Percentiles rank a stretch among this genome's conserved stretches.
Conservation (phyloP, 2,329 filamentous ascomycete genomes). For the Hortaea sp. region DNA sequence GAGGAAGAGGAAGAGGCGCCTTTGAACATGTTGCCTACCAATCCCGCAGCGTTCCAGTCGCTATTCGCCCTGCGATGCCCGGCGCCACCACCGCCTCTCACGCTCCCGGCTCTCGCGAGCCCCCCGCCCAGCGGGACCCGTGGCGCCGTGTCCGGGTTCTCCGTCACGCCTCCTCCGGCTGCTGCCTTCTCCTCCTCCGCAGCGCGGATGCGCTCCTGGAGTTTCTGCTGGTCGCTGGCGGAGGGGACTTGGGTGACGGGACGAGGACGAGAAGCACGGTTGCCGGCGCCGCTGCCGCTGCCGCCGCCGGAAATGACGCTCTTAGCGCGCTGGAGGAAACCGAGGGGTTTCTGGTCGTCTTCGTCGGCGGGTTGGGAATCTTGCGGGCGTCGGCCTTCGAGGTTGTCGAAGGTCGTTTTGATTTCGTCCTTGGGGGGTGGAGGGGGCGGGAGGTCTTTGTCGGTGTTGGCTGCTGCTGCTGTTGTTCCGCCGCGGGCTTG, state of each 20-base stretch:
- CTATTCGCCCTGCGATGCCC: slow-evolving; percentile 35
- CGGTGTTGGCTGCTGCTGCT: slow-evolving; percentile 35
- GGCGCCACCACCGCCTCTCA: slow-evolving; percentile 19
- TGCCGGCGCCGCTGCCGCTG: too few species aligned
- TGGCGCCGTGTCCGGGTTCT: slow-evolving; percentile 64
- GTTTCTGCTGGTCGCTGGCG: slow-evolving; percentile 3
- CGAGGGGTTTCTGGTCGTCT: slow-evolving; percentile 10
- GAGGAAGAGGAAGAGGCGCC: slow-evolving; percentile 37
- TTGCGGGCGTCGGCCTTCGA: not conserved
- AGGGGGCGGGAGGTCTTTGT: slow-evolving; percentile 79
- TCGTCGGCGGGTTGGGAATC: not conserved
- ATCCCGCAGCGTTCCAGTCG: slow-evolving; percentile 44
- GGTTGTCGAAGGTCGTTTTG: slow-evolving; percentile 13
- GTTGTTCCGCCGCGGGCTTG: slow-evolving; percentile 1
- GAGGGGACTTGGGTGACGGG: slow-evolving; percentile 1
- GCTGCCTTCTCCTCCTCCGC: not conserved
- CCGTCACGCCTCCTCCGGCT: slow-evolving; percentile 25
- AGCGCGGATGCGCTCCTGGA: slow-evolving; percentile 1
- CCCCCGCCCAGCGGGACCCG: slow-evolving; percentile 55
- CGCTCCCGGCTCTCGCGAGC: slow-evolving; percentile 34
- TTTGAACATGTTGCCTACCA: slow-evolving; percentile 86
- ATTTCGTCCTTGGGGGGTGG: slow-evolving; percentile 49
- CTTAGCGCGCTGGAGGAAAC: slow-evolving; percentile 49
- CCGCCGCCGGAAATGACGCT: slow-evolving; percentile 41
- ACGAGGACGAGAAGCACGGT: not conserved